Base-by-base conservation (phyloP, 1,139 yeast species). In the Kazachstania sp. region DNA sequence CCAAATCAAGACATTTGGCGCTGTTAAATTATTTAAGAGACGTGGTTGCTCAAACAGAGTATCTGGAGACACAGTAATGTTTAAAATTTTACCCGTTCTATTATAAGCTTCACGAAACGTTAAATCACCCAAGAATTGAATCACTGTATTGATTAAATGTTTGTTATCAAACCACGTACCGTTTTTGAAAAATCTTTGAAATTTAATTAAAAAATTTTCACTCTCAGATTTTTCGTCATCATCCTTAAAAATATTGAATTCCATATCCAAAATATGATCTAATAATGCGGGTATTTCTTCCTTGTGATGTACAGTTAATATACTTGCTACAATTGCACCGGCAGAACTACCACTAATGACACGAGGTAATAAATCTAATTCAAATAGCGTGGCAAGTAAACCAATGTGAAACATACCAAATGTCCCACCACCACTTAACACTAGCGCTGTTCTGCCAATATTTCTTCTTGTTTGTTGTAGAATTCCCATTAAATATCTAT, bases 321-420 rank as follows among this genome's bases (percentile, higher is more conserved):
- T 79, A 48, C 95, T 79, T 6, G 97, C 97, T 50, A 94, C 82
- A 46, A 92, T 88, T 0, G 97, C 88, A 13, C 98, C 98, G 0
- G 97, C 95, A n/a, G 95, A 86, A n/a, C 95, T 84, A 0, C 98
- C 98, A 45, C 95, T 84, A 13, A 94, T 79, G 45, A 92, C 87
- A 44, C 90, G 73, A 0, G 98, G 98, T 39, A 92, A 69, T 36
- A 90, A 71, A 45, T 83, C 81, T 44, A 77, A 74, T 56, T 86
- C 94, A 45, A 84, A 69, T 38, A 92, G 71, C 4, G 94, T 85
- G 8, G 87, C 79, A 47, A 90, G 70, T 0, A 92, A 96, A 0
- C 98, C 98, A 48, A 88, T 83, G 56, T 92, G 98, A 54, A 90
- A 79, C 45, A 90, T 70, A 0, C 97, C 98, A 69, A 92, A 85